Percentiles rank a stretch among this genome's conserved stretches.
Conservation (phyloP, 257 asterid genomes). For the Lithospermum erythrorhizon region DNA sequence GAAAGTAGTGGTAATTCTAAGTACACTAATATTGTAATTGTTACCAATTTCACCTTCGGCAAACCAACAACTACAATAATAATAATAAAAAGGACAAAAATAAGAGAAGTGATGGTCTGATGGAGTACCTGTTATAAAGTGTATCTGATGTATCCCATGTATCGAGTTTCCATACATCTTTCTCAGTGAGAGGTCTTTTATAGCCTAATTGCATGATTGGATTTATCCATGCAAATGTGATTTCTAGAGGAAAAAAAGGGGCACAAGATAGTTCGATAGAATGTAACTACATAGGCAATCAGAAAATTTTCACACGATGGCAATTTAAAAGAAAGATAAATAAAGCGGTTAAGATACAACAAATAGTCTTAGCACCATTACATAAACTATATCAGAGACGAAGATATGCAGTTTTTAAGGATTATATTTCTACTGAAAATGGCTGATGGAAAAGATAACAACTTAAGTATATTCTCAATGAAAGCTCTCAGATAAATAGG, state of each 20-base stretch:
- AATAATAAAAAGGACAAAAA: constrained; percentile 1
- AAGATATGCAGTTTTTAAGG: not conserved
- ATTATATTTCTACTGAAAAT: too few relatives aligned
- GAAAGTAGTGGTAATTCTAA: too few relatives aligned
- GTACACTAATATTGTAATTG: not conserved
- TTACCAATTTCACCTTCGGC: too few relatives aligned
- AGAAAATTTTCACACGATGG: not conserved
- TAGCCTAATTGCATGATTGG: constrained; percentile 81
- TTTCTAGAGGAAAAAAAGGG: constrained; percentile 20
- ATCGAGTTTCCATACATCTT: constrained; percentile 82
- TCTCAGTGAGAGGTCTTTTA: constrained; percentile 61
- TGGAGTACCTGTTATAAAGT: constrained; percentile 40
- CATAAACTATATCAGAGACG: not conserved
- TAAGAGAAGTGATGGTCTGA: constrained; percentile 2
- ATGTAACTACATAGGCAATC: not conserved
- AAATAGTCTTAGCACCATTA: not conserved
- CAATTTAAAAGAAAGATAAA: not conserved
- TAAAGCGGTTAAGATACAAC: not conserved
- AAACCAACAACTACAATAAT: too few relatives aligned
- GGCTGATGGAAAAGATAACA: too few relatives aligned
- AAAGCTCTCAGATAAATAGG: too few relatives aligned
- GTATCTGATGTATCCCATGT: constrained; percentile 78
- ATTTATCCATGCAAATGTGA: constrained; percentile 75
- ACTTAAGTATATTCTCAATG: too few relatives aligned
- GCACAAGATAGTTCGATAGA: not conserved